These are phyloP conservation scores for Globisporangium ultimum DNA, from an alignment of 352 stramenopile genomes.

Conservation along the genomic window DNA sequence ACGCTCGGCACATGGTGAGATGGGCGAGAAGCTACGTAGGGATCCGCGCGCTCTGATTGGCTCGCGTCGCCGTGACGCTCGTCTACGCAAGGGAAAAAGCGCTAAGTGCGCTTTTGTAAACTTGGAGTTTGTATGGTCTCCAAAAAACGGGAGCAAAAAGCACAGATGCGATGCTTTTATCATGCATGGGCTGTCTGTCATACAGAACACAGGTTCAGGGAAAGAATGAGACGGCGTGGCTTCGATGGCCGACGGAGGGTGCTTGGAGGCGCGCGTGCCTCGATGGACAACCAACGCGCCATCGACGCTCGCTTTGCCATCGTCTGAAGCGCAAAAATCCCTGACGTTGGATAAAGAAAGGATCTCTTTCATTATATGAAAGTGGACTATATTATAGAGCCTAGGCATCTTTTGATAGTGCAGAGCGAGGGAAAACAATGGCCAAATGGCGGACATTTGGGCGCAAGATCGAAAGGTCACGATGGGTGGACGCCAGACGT, in stretches of 20 bases:
- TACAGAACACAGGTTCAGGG: background rate
- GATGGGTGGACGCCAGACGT: too few relatives aligned
- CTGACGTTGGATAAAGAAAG: too few relatives aligned
- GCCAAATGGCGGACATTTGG: too few relatives aligned
- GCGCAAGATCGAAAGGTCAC: too few relatives aligned
- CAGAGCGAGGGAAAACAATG: too few relatives aligned
- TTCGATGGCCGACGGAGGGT: too few relatives aligned
- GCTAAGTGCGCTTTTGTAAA: background rate
- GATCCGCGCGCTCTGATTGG: slow-evolving; percentile 9
- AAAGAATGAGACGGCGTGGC: too few relatives aligned
- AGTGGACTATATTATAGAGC: too few relatives aligned
- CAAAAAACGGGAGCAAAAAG: background rate
- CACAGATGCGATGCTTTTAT: background rate
- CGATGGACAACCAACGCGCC: too few relatives aligned
- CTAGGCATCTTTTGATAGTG: too few relatives aligned
- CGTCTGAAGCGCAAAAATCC: slow-evolving; percentile 1
- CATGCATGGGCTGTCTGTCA: background rate
- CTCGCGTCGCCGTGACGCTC: slow-evolving; percentile 4
- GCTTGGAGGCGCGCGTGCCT: too few relatives aligned
- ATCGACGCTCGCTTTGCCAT: background rate
- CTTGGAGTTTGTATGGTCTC: background rate
- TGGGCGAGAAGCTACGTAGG: background rate
- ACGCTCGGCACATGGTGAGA: background rate
- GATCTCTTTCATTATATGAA: too few relatives aligned
- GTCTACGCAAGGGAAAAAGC: background rate